Percentiles rank a stretch among this genome's conserved stretches.
Conservation (phyloP, 2,329 filamentous ascomycete species). For the Diaporthe sp. region DNA sequence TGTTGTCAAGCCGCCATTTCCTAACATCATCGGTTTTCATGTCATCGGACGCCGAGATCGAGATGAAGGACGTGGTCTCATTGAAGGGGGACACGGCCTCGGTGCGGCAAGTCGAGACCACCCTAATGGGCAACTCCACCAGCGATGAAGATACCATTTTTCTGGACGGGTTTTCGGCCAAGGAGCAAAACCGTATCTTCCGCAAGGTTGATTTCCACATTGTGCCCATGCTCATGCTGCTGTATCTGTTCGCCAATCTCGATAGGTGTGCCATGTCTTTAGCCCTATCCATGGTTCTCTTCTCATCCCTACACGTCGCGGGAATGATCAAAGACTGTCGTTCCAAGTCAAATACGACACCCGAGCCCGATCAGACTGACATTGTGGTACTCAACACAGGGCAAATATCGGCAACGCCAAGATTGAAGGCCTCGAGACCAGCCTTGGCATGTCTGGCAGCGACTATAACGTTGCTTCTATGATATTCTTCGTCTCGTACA, state of each 20-base stretch:
- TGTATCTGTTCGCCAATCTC: constrained; percentile 13
- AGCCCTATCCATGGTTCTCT: no score
- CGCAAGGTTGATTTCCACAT: constrained; percentile 7
- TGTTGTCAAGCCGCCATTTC: not conserved
- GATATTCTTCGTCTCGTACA: constrained; percentile 52
- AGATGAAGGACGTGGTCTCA: not conserved
- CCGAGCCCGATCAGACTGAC: not conserved
- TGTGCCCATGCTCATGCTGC: constrained; percentile 8
- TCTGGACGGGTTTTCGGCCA: not conserved
- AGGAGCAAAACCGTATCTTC: constrained; percentile 13
- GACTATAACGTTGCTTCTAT: constrained; percentile 50
- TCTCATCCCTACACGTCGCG: not conserved
- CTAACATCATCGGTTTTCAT: not conserved
- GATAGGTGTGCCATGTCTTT: not conserved
- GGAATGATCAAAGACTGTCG: not conserved
- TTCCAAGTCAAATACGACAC: not conserved
- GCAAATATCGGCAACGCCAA: constrained; percentile 48
- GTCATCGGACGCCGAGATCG: not conserved
- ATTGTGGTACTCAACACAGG: not conserved
- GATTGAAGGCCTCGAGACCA: constrained; percentile 48
- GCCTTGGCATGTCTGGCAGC: constrained; percentile 48
- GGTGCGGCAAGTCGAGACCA: not conserved
- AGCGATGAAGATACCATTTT: not conserved
- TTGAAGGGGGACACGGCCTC: not conserved
- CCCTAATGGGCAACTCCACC: not conserved